Evolutionary conservation across 1,284 basidiomycete species (phyloP).

Genomic region (Wallemia mellicola): DNA sequence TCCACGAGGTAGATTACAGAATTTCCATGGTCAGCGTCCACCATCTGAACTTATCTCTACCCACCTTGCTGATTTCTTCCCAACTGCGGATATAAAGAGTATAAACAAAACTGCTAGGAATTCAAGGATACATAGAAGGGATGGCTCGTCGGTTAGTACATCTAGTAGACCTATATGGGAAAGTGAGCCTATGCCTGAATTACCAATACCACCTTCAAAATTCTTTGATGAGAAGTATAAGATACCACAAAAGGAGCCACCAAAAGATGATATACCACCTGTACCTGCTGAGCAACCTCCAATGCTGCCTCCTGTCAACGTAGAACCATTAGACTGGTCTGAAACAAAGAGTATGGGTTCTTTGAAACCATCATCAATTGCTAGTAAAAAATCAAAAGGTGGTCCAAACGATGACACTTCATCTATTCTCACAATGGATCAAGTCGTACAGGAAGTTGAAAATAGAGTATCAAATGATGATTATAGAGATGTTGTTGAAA

Average conservation of each 20-base stretch:
- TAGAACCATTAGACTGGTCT: neutral
- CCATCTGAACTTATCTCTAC: slow-evolving; percentile 88
- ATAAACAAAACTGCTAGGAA: slow-evolving; percentile 48
- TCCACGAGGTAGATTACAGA: slow-evolving; percentile 30
- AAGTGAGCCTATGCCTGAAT: neutral
- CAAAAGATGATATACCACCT: neutral
- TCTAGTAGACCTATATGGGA: neutral
- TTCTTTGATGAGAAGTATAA: neutral
- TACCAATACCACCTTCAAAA: neutral
- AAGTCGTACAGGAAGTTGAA: slow-evolving; percentile 90
- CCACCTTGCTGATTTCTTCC: slow-evolving; percentile 91
- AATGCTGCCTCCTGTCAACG: neutral
- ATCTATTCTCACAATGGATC: slow-evolving; percentile 78
- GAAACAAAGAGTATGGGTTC: neutral
- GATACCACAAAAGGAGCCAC: neutral
- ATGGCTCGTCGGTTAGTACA: slow-evolving; percentile 7
- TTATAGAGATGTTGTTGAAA: slow-evolving; percentile 19
- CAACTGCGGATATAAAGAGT: slow-evolving; percentile 62
- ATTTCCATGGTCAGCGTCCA: slow-evolving; percentile 93
- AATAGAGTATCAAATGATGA: slow-evolving; percentile 28
- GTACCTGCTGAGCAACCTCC: neutral
- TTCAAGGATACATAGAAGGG: slow-evolving; percentile 34
- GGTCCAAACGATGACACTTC: slow-evolving; percentile 63
- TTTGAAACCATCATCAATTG: slow-evolving; percentile 15
- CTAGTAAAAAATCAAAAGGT: slow-evolving; percentile 36